Percentiles rank a stretch among this genome's conserved stretches.
These are phyloP conservation scores for Torulaspora indica DNA, from an alignment of 805 yeast species.

Conservation along the genomic window DNA sequence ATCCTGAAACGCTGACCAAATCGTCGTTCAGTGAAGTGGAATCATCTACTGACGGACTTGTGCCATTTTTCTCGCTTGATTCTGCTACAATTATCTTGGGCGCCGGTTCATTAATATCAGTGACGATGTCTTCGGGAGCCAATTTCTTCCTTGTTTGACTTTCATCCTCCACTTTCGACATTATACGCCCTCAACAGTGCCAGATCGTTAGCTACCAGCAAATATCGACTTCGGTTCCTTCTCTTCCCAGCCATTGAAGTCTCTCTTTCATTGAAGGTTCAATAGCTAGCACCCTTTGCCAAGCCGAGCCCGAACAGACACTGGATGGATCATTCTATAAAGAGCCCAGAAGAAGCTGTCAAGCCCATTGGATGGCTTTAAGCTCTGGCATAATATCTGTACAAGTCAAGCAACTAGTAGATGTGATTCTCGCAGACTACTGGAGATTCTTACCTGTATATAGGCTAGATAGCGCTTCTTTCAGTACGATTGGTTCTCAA, in stretches of 20 bases:
- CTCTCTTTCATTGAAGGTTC: not conserved
- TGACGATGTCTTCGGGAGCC: not conserved
- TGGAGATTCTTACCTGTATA: no score
- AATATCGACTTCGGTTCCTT: not conserved
- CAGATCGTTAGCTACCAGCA: not conserved
- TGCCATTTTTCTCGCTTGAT: constrained; percentile 8
- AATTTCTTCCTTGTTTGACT: constrained; percentile 1
- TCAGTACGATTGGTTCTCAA: no score
- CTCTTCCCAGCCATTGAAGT: not conserved
- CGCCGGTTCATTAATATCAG: constrained; percentile 3
- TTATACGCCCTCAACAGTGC: not conserved
- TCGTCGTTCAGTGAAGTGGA: constrained; percentile 35
- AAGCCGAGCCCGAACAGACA: not conserved
- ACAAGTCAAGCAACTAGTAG: no score
- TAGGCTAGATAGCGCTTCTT: no score
- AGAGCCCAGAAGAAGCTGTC: not conserved
- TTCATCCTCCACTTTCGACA: constrained; percentile 8
- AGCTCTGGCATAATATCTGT: not conserved
- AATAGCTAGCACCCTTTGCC: not conserved
- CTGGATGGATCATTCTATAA: not conserved
- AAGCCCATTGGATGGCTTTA: not conserved
- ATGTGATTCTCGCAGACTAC: no score
- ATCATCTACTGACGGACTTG: constrained; percentile 19
- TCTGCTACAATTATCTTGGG: constrained; percentile 5
- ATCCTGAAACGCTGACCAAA: constrained; percentile 28